Evolutionary conservation across 2,329 filamentous ascomycete species (phyloP).

Genomic region (Fusarium sp.): DNA sequence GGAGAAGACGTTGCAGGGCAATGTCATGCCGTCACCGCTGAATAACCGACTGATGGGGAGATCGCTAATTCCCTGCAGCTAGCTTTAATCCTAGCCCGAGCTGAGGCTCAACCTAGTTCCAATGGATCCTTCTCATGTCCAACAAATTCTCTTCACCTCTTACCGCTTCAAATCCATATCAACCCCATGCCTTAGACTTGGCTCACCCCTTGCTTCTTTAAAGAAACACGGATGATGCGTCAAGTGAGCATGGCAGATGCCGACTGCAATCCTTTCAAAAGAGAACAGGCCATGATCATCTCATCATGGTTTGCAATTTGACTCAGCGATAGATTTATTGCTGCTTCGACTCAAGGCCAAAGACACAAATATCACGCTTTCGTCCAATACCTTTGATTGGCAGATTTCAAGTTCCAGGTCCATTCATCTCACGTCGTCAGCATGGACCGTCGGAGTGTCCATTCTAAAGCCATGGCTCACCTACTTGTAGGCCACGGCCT

Average conservation of each 20-base stretch:
- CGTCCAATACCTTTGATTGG: background rate
- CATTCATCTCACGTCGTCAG: background rate
- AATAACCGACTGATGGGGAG: constrained; percentile 15
- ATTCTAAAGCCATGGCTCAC: background rate
- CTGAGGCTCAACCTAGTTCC: constrained; percentile 16
- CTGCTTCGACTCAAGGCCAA: background rate
- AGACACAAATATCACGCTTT: background rate
- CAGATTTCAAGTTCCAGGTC: background rate
- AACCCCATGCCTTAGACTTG: background rate
- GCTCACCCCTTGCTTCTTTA: constrained; percentile 6
- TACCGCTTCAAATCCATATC: constrained; percentile 1
- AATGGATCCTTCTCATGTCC: background rate
- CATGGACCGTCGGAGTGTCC: background rate
- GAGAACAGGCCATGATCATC: constrained; percentile 5
- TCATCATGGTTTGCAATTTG: background rate
- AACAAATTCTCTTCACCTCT: constrained; percentile 3
- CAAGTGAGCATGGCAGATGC: background rate
- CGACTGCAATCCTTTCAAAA: background rate
- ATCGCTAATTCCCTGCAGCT: constrained; percentile 26
- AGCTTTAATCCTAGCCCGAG: constrained; percentile 12
- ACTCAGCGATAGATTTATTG: background rate
- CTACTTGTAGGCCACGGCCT: background rate
- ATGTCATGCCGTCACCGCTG: constrained; percentile 21
- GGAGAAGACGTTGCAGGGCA: constrained; percentile 13
- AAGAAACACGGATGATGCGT: constrained; percentile 16